These are phyloP conservation scores for Phytophthora quininea DNA, from an alignment of 352 stramenopile genomes.

Conservation along the genomic window DNA sequence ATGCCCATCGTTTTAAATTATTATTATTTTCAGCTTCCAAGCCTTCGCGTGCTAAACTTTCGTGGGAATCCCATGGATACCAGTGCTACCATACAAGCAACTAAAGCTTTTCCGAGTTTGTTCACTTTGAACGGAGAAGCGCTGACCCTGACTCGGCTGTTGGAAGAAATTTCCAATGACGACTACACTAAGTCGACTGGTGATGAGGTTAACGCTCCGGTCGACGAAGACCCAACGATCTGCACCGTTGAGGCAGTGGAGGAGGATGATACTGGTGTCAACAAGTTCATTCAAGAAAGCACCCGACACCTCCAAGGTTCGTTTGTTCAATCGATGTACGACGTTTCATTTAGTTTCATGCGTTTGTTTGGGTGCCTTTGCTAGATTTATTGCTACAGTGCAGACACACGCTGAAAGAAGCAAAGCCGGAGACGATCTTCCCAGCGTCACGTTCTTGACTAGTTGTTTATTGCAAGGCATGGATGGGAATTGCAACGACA, in stretches of 20 bases:
- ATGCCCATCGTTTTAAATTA: neutral
- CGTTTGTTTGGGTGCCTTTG: neutral
- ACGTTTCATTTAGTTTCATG: neutral
- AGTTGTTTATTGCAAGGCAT: neutral
- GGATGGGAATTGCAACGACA: slow-evolving; percentile 3
- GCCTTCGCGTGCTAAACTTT: slow-evolving; percentile 57
- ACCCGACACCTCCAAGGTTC: slow-evolving; percentile 31
- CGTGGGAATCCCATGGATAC: slow-evolving; percentile 38
- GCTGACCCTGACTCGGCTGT: slow-evolving; percentile 42
- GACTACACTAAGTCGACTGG: slow-evolving; percentile 1
- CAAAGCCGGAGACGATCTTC: slow-evolving; percentile 19
- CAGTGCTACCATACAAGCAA: slow-evolving; percentile 16
- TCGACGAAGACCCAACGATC: neutral
- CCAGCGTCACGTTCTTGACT: slow-evolving; percentile 14
- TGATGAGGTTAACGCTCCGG: neutral
- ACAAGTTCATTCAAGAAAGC: slow-evolving; percentile 28
- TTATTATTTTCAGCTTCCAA: slow-evolving; percentile 38
- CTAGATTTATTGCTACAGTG: slow-evolving; percentile 34
- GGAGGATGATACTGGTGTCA: slow-evolving; percentile 18
- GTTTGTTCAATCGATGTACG: neutral
- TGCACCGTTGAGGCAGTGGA: neutral
- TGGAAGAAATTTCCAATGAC: slow-evolving; percentile 16
- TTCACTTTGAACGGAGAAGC: slow-evolving; percentile 64
- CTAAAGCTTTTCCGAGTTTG: slow-evolving; percentile 44
- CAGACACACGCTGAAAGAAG: slow-evolving; percentile 18